A percentile compares a stretch with the other conserved stretches of the same genome.
phyloP scores from a whole-genome alignment of 192 early-diverging fungal species.

The Dimargaris cristalligena region DNA sequence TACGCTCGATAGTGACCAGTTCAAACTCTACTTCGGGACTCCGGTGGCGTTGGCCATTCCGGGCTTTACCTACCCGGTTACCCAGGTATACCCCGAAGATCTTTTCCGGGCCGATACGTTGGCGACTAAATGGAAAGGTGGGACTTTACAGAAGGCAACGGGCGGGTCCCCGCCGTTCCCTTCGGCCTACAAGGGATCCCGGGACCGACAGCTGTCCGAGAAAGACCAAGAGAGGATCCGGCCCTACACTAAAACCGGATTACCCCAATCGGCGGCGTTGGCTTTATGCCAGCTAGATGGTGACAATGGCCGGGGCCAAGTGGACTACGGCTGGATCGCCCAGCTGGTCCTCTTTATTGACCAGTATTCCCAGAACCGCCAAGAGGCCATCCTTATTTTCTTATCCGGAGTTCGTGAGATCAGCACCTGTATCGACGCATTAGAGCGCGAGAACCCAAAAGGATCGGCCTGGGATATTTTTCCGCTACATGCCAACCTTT shows the following conservation, averaged over 20 bases:
- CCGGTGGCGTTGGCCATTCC: conserved; percentile 49
- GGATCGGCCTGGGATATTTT: conserved; percentile 19
- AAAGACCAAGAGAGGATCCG: background rate
- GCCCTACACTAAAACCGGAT: background rate
- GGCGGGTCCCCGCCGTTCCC: too few species aligned
- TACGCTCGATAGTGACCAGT: conserved; percentile 64
- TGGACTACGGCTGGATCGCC: conserved; percentile 45
- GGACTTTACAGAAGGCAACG: too few species aligned
- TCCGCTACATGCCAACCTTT: conserved; percentile 43
- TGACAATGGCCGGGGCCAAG: conserved; percentile 10
- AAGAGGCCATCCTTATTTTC: conserved; percentile 48
- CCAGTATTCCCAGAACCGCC: conserved; percentile 25
- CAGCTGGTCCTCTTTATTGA: conserved; percentile 40
- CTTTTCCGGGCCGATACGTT: conserved; percentile 4
- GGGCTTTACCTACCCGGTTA: conserved; percentile 59
- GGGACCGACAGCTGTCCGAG: background rate
- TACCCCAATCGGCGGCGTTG: background rate
- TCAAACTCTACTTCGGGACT: conserved; percentile 56
- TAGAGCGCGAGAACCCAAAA: conserved; percentile 11
- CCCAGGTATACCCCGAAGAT: conserved; percentile 37
- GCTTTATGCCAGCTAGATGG: conserved; percentile 5
- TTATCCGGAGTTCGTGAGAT: conserved; percentile 64
- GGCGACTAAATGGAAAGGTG: background rate
- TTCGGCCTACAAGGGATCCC: background rate
- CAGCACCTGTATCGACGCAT: conserved; percentile 39